phyloP scores from a whole-genome alignment of 2,329 filamentous ascomycete species.

The Balansia obtecta region DNA sequence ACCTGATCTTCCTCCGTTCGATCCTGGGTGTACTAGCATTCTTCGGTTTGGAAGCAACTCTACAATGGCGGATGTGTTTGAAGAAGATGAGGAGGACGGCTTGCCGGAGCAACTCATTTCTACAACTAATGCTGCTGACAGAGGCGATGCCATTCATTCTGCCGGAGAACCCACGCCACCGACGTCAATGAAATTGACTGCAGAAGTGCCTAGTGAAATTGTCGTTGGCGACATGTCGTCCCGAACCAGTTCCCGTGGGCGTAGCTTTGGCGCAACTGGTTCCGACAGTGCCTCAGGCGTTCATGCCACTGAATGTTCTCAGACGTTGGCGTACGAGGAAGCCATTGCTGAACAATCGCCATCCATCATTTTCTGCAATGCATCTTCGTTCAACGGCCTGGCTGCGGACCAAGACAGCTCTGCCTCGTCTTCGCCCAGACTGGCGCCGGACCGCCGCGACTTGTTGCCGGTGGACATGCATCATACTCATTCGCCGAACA shows the following conservation, averaged over 20 bases:
- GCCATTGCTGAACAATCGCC: conserved; percentile 35
- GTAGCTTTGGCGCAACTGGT: conserved; percentile 33
- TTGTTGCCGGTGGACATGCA: conserved; percentile 38
- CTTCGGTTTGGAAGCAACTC: conserved; percentile 53
- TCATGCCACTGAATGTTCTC: conserved; percentile 32
- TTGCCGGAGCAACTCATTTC: not conserved
- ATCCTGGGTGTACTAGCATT: conserved; percentile 43
- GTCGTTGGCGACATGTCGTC: conserved; percentile 7
- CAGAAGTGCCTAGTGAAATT: not conserved
- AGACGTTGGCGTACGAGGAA: conserved; percentile 38
- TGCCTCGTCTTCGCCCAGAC: conserved; percentile 32
- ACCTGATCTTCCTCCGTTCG: conserved; percentile 66
- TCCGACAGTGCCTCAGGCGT: conserved; percentile 15
- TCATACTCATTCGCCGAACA: conserved; percentile 28
- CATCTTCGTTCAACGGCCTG: conserved; percentile 21
- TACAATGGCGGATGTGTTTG: conserved; percentile 77
- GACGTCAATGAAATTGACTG: conserved; percentile 9
- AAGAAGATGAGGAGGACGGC: conserved; percentile 63
- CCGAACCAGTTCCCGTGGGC: conserved; percentile 22
- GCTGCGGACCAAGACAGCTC: conserved; percentile 25
- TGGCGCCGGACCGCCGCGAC: conserved; percentile 29
- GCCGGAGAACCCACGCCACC: conserved; percentile 25
- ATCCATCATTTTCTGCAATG: conserved; percentile 26
- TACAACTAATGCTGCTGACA: not conserved
- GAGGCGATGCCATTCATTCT: conserved; percentile 28